phyloP scores from a whole-genome alignment of 1,284 basidiomycete species.

The Neonothopanus nambi region DNA sequence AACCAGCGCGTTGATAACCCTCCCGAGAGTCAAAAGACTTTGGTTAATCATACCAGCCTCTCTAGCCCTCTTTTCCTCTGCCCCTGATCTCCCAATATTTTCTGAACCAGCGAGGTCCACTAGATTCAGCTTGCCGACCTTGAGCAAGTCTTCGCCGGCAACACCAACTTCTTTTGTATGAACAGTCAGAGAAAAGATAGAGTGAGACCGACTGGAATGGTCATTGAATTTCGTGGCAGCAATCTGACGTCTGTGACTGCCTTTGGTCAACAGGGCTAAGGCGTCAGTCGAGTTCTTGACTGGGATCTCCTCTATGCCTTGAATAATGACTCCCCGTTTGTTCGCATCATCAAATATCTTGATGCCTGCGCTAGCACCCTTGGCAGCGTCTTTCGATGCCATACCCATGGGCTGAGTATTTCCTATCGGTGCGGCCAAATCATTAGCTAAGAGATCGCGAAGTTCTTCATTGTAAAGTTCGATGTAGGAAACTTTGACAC shows the following conservation, averaged over 20 bases:
- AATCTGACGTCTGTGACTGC: slow-evolving; percentile 89
- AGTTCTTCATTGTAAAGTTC: slow-evolving; percentile 99
- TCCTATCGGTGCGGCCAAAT: slow-evolving; percentile 63
- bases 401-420: slow-evolving; percentile 73
- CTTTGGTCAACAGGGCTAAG: slow-evolving; percentile 82
- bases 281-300: slow-evolving; percentile 88
- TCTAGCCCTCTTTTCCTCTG: slow-evolving; percentile 91
- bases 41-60: slow-evolving; percentile 99
- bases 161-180: slow-evolving; percentile 85
- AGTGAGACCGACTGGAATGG: slow-evolving; percentile 95
- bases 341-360: slow-evolving; percentile 93
- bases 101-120: slow-evolving; percentile 98
- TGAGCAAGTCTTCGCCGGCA: slow-evolving; percentile 86
- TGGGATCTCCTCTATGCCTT: slow-evolving; percentile 90
- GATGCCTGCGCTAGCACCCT: slow-evolving; percentile 50
- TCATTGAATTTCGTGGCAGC: slow-evolving; percentile 99
- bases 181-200: slow-evolving; percentile 96
- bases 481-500: slow-evolving; percentile 92
- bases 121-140: slow-evolving; percentile 94
- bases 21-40: slow-evolving; percentile 91
- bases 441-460: slow-evolving; percentile 85
- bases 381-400: slow-evolving; percentile 43
- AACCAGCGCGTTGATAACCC: slow-evolving; percentile 97
- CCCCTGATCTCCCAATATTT: slow-evolving; percentile 95
- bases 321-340: slow-evolving; percentile 89